Base-by-base conservation (phyloP, 2,329 filamentous ascomycete genomes). In the Neonectria neomacrospora region DNA sequence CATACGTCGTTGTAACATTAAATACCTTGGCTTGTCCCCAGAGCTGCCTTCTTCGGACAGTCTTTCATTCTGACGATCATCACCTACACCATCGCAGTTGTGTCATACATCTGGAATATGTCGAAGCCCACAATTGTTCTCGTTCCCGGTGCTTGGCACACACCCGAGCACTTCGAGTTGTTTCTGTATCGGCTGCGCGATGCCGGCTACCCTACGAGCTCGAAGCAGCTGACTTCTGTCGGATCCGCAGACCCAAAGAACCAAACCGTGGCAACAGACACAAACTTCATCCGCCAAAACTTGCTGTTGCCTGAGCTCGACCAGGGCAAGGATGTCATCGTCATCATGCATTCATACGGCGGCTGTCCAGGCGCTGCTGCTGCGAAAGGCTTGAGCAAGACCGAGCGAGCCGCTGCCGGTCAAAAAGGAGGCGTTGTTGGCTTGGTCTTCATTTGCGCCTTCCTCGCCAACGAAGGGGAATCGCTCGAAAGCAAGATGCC, bases 291-390 rank as follows among this genome's bases (percentile, higher is more conserved):
- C 3, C 58, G 61, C 1, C 30, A 56, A 3, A 48, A 61, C 0
- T 9, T 65, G 3, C 3, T 71, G 1, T 1, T 58, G 4, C 64
- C 64, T 3, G 47, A 71, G 10, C 9, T 71, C 1, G 64, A 71
- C 6, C 52, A 54, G 2, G 70, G 64, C 2, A 73, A 64, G 9
- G 68, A 73, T 3, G 53, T 73, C 11, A 39, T 70, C 3, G 5
- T 73, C 0, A 7, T 72, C 30, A 68, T 67, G 67, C 71, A 73
- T 55, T 73, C 71, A 1, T 73, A 73, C 6, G 70, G 70, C 3
- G 70, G 68, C 0, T 50, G 59, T 3, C 63, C 67, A 3, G 71
- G 69, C 0, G 63, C 62, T 3, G 67, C 63, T 4, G 67, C 70
- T 1, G 65, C 66, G 1, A 34, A 58, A 2, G 65, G 68, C 0